Evolutionary conservation across 2,329 filamentous ascomycete species (phyloP).

Genomic region (Xylaria sp.): DNA sequence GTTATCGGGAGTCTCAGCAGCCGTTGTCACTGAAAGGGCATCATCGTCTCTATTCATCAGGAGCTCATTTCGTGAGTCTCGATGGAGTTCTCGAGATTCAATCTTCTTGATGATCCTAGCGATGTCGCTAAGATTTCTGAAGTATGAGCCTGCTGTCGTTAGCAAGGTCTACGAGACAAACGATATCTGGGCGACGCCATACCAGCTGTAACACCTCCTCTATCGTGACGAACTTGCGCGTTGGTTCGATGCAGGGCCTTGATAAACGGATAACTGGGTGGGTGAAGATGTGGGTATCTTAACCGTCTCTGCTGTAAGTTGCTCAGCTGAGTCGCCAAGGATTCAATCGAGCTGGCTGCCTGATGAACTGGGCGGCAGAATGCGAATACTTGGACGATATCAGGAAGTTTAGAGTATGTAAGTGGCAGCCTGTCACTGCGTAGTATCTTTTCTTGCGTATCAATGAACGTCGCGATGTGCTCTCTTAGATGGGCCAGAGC

Average conservation of each 20-base stretch:
- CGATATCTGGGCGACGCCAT: constrained; percentile 21
- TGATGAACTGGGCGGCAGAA: constrained; percentile 52
- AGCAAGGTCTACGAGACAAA: constrained; percentile 1
- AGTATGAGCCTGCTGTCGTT: constrained; percentile 34
- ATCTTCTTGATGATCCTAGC: constrained; percentile 40
- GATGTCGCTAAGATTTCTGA: constrained; percentile 42
- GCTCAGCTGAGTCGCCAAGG: constrained; percentile 43
- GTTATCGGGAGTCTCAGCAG: constrained; percentile 35
- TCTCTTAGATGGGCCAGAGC: constrained; percentile 38
- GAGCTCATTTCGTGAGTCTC: constrained; percentile 26
- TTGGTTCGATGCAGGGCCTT: constrained; percentile 52
- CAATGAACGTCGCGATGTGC: constrained; percentile 43
- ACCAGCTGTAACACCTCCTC: constrained; percentile 52
- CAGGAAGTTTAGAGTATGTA: constrained; percentile 43
- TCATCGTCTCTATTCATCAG: constrained; percentile 26
- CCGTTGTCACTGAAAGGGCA: constrained; percentile 36
- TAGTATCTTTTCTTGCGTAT: constrained; percentile 43
- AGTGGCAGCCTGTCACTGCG: constrained; percentile 40
- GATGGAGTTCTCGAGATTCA: constrained; percentile 36
- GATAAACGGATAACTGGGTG: constrained; percentile 49
- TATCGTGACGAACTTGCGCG: constrained; percentile 53
- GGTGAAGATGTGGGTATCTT: constrained; percentile 39
- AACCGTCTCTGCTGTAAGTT: constrained; percentile 41
- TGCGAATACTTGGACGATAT: constrained; percentile 49
- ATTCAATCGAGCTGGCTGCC: constrained; percentile 43